phyloP scores from a whole-genome alignment of 495 filamentous ascomycete genomes.

The Penicillium crystallinum region DNA sequence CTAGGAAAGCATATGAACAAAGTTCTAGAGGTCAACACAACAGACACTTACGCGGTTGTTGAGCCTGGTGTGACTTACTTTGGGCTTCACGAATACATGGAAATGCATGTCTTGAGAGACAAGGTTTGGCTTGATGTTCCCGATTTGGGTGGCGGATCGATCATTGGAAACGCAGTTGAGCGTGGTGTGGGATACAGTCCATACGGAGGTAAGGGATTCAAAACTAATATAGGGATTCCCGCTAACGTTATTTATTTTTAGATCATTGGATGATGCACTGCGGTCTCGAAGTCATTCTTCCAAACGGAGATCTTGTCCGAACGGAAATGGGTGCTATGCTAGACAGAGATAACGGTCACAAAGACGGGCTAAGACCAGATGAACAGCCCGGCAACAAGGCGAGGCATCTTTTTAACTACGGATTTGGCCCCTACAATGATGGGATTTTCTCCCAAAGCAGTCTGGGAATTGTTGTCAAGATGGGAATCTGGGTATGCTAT shows the following conservation, averaged over 20 bases:
- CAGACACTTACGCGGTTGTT: slow-evolving; percentile 20
- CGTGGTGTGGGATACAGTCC: slow-evolving; percentile 35
- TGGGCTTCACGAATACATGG: slow-evolving; percentile 48
- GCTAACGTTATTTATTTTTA: too few species aligned
- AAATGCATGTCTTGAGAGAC: slow-evolving; percentile 39
- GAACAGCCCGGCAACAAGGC: too few species aligned
- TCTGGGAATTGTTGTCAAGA: too few species aligned
- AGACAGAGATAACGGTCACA: too few species aligned
- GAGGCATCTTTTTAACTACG: too few species aligned
- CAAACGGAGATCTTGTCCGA: slow-evolving; percentile 40
- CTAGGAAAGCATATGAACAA: too few species aligned
- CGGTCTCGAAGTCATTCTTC: slow-evolving; percentile 15
- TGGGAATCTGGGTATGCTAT: too few species aligned
- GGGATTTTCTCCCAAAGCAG: too few species aligned
- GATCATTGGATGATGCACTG: slow-evolving; percentile 13
- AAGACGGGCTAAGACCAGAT: too few species aligned
- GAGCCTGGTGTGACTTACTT: slow-evolving; percentile 52
- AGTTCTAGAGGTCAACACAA: slow-evolving; percentile 23
- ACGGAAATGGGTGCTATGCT: slow-evolving; percentile 40
- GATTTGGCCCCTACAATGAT: too few species aligned
- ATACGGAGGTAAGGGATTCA: too few species aligned
- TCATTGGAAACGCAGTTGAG: slow-evolving; percentile 49
- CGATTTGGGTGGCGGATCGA: slow-evolving; percentile 53
- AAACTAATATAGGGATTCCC: too few species aligned
- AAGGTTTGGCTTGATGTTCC: slow-evolving; percentile 52